Conservation (phyloP, 805 yeast genomes). For the Pichia nakasei region DNA sequence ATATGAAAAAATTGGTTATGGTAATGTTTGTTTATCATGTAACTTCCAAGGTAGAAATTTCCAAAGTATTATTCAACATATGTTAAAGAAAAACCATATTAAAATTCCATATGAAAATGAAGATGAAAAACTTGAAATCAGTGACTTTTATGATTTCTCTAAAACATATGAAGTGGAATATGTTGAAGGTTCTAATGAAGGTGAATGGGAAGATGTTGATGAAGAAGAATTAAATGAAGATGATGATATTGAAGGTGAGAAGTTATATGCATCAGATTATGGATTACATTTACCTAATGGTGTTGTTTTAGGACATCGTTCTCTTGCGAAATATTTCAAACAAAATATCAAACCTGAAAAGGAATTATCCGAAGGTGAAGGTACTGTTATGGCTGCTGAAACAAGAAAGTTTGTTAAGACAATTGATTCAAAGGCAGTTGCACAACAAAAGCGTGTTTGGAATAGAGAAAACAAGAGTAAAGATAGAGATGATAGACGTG, state of each 20-base stretch:
- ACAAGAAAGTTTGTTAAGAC: slow-evolving; percentile 42
- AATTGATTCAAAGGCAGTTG: slow-evolving; percentile 32
- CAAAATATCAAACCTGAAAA: slow-evolving; percentile 49
- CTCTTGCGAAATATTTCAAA: slow-evolving; percentile 60
- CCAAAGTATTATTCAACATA: slow-evolving; percentile 85
- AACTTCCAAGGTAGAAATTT: slow-evolving; percentile 73
- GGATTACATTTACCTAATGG: slow-evolving; percentile 75
- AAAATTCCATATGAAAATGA: slow-evolving; percentile 79
- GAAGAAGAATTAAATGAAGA: slow-evolving; percentile 29
- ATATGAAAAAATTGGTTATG: slow-evolving; percentile 73
- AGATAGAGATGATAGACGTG: slow-evolving; percentile 45
- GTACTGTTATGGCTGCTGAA: slow-evolving; percentile 72
- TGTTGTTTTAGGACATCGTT: slow-evolving; percentile 70
- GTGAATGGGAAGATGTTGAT: slow-evolving; percentile 28
- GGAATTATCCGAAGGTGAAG: slow-evolving; percentile 52
- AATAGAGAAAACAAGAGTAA: slow-evolving; percentile 40
- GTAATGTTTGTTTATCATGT: slow-evolving; percentile 78
- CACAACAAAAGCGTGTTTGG: slow-evolving; percentile 51
- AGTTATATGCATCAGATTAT: slow-evolving; percentile 35
- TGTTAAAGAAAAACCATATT: slow-evolving; percentile 79
- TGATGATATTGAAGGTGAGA: slow-evolving; percentile 25
- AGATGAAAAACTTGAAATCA: slow-evolving; percentile 65
- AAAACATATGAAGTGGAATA: slow-evolving; percentile 41
- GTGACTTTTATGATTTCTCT: slow-evolving; percentile 78
- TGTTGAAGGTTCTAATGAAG: slow-evolving; percentile 13